phyloP scores from a whole-genome alignment of 306 rosid genomes.

The Cucumis sativus region Cucumber_9930_V3 NC_026657.2:24855501-24856000 shows the following conservation, averaged over 20 bases:
- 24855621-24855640: constrained; percentile 67
- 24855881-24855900: constrained; percentile 98
- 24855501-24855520: constrained; percentile 99
- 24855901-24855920: constrained; percentile 97
- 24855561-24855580: constrained; percentile 96
- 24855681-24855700: constrained; percentile 88
- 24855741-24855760: constrained; percentile 61
- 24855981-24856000: constrained; percentile 98
- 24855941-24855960: constrained; percentile 90
- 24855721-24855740: constrained; percentile 84
- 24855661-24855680: constrained; percentile 80
- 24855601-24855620: constrained; percentile 64
- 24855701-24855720: constrained; percentile 78
- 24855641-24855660: constrained; percentile 82
- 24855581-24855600: constrained; percentile 46
- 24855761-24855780: constrained; percentile 60
- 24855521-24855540: constrained; percentile 79
- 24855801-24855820: constrained; percentile 79
- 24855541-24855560: constrained; percentile 81
- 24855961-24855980: constrained; percentile 95
- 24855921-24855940: constrained; percentile 95
- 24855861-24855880: constrained; percentile 92
- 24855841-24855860: constrained; percentile 88
- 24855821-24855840: constrained; percentile 82
- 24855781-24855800: constrained; percentile 63